Percentiles rank a stretch among this genome's conserved stretches.
These are phyloP conservation scores for Omphalotus guepiniiformis DNA, from an alignment of 768 basidiomycete species.

Conservation along the genomic window DNA sequence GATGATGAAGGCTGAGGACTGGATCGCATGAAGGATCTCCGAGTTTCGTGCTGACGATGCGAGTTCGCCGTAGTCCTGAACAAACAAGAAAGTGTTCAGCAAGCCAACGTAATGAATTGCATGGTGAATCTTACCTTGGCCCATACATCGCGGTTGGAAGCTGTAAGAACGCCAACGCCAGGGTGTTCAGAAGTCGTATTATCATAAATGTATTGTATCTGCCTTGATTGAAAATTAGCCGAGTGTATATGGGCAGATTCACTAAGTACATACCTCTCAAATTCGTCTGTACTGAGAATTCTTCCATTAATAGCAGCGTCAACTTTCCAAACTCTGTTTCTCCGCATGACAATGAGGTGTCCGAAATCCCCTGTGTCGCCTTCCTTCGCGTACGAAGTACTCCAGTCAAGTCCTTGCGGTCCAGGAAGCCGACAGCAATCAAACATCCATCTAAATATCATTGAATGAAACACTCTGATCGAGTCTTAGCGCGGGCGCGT, in stretches of 20 bases:
- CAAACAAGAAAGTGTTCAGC: slow-evolving; percentile 3
- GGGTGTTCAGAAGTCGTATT: slow-evolving; percentile 60
- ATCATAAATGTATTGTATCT: slow-evolving; percentile 69
- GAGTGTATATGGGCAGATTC: background rate
- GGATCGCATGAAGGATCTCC: slow-evolving; percentile 62
- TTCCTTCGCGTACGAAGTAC: slow-evolving; percentile 57
- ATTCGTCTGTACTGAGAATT: slow-evolving; percentile 59
- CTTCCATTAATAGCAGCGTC: slow-evolving; percentile 50
- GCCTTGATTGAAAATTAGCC: slow-evolving; percentile 40
- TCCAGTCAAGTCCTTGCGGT: slow-evolving; percentile 71
- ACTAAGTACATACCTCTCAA: slow-evolving; percentile 48
- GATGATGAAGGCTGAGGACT: slow-evolving; percentile 83
- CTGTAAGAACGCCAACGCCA: slow-evolving; percentile 72
- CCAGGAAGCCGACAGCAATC: slow-evolving; percentile 84
- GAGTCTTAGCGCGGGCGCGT: slow-evolving; percentile 12
- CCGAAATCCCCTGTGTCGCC: slow-evolving; percentile 60
- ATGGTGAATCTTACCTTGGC: slow-evolving; percentile 52
- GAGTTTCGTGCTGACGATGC: slow-evolving; percentile 58
- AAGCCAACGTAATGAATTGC: background rate
- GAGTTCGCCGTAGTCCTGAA: slow-evolving; percentile 57
- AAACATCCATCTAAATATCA: slow-evolving; percentile 75
- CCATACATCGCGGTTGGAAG: slow-evolving; percentile 84
- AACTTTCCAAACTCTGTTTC: slow-evolving; percentile 82
- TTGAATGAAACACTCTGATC: background rate
- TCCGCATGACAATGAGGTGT: slow-evolving; percentile 82